These are phyloP conservation scores for Exophiala sp. DNA, from an alignment of 2,329 filamentous ascomycete genomes.

Conservation along the genomic window DNA sequence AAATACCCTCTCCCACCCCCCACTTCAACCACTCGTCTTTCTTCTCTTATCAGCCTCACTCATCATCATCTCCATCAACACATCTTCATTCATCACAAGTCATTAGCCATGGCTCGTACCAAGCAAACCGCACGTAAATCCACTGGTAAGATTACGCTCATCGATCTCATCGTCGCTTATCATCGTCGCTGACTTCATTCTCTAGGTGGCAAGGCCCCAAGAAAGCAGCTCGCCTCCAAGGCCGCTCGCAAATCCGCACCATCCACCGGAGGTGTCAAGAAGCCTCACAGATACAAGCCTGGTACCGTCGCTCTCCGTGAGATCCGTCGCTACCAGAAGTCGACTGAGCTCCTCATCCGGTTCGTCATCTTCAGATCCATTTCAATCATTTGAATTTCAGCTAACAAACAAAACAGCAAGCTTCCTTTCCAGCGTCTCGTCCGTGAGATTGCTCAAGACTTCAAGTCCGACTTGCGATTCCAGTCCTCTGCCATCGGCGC, in stretches of 20 bases:
- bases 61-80: constrained; percentile 35
- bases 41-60: constrained; percentile 31
- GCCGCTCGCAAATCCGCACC: constrained; percentile 97
- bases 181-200: constrained; percentile 24
- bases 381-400: constrained; percentile 81
- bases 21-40: constrained; percentile 27
- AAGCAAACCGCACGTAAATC: constrained; percentile 54
- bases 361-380: constrained; percentile 5
- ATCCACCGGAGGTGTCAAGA: constrained; percentile 95
- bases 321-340: constrained; percentile 98
- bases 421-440: constrained; percentile 97
- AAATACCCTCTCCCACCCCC: constrained; percentile 26
- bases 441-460: constrained; percentile 92
- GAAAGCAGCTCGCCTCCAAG: constrained; percentile 99
- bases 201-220: constrained; percentile 64
- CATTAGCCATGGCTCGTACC: constrained; percentile 46
- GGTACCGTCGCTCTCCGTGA: constrained; percentile 96
- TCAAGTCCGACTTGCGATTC: constrained; percentile 95
- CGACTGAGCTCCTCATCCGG: constrained; percentile 89
- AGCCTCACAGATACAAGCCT: constrained; percentile 87
- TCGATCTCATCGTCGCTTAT: constrained; percentile 20
- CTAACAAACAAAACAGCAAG: constrained; percentile 92
- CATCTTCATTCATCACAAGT: constrained; percentile 23
- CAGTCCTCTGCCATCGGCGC: constrained; percentile 97
- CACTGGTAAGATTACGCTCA: constrained; percentile 19